Percentiles rank a stretch among this genome's conserved stretches.
Conservation (phyloP, 257 asterid species). For the Solanum appendiculatum region DNA sequence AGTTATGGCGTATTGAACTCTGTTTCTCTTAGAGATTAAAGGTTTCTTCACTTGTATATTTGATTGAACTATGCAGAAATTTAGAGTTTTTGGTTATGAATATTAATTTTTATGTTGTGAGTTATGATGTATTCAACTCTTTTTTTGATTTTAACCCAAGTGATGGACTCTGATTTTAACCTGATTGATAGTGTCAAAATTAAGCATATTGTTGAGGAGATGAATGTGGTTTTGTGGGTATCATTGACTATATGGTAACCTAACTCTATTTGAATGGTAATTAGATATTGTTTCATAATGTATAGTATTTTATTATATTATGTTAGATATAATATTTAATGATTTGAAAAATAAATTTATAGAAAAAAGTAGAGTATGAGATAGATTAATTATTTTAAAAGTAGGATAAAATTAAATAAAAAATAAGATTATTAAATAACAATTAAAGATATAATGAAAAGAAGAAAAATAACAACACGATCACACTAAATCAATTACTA, state of each 20-base stretch:
- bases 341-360: fast-evolving
- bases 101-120: background rate
- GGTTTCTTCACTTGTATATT: background rate
- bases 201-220: background rate
- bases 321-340: background rate
- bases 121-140: background rate
- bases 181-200: background rate
- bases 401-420: background rate
- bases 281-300: background rate
- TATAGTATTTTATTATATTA: background rate
- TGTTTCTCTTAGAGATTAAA: background rate
- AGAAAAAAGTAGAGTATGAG: background rate
- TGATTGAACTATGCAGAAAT: background rate
- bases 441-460: background rate
- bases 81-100: background rate
- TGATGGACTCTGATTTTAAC: background rate
- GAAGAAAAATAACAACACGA: background rate
- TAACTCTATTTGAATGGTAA: background rate
- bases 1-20: background rate
- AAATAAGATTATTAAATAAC: background rate
- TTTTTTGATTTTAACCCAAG: background rate
- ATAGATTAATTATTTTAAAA: background rate
- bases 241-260: background rate
- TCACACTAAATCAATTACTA: background rate
- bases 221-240: background rate